phyloP scores from a whole-genome alignment of 2,329 filamentous ascomycete species.

The Botrytis fabae region DNA sequence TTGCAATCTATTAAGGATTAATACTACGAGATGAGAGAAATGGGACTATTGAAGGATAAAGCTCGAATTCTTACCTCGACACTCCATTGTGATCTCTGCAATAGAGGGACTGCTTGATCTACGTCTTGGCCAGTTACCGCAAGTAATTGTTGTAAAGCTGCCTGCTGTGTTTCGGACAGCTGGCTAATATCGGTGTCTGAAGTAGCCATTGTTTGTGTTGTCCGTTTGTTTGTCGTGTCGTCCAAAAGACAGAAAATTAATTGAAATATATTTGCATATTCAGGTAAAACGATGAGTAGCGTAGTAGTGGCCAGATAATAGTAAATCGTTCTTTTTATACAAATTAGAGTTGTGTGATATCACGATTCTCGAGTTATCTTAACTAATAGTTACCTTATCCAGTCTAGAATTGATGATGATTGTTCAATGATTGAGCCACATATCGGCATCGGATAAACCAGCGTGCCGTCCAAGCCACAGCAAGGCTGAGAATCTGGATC shows the following conservation, averaged over 20 bases:
- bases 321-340: background rate
- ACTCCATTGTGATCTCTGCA: slow-evolving; percentile 93
- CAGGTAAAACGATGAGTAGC: background rate
- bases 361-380: background rate
- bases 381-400: background rate
- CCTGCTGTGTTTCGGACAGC: slow-evolving; percentile 76
- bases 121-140: slow-evolving; percentile 82
- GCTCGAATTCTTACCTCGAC: slow-evolving; percentile 63
- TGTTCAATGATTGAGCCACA: slow-evolving; percentile 11
- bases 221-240: slow-evolving; percentile 1
- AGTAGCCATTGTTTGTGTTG: slow-evolving; percentile 44
- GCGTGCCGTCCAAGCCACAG: background rate
- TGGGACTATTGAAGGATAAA: background rate
- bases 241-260: background rate
- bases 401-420: slow-evolving; percentile 11
- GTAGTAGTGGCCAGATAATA: background rate
- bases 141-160: slow-evolving; percentile 83
- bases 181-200: slow-evolving; percentile 61
- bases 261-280: slow-evolving; percentile 8
- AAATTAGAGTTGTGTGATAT: background rate
- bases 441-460: slow-evolving; percentile 13
- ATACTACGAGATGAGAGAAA: background rate
- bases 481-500: slow-evolving; percentile 14
- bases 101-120: slow-evolving; percentile 72
- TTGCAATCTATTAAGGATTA: slow-evolving; percentile 68